Evolutionary conservation across 805 yeast genomes (phyloP).

Genomic region (Ogataea nitratoaversa): DNA sequence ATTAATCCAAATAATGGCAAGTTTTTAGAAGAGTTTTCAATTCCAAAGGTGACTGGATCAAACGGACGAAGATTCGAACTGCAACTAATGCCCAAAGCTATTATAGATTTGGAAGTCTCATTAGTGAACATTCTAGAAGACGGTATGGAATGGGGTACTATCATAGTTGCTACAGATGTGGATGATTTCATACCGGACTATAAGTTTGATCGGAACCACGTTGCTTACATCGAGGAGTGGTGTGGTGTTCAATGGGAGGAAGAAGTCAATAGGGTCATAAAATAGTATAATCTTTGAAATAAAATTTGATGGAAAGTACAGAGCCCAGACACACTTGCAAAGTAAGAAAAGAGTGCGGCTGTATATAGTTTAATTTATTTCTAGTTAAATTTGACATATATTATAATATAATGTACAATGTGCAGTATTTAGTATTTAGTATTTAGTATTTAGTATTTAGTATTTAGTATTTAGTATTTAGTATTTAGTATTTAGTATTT

Average conservation of each 20-base stretch:
- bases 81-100: conserved; percentile 92
- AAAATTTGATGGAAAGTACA: neutral
- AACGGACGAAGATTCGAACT: conserved; percentile 63
- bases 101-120: conserved; percentile 68
- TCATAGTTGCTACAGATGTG: conserved; percentile 67
- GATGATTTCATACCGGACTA: conserved; percentile 55
- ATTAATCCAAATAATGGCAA: conserved; percentile 20
- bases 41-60: conserved; percentile 43
- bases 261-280: conserved; percentile 10
- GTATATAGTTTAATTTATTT: too few relatives aligned
- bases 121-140: conserved; percentile 39
- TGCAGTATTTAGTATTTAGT: too few relatives aligned
- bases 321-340: too few relatives aligned
- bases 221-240: conserved; percentile 43
- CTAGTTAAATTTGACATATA: too few relatives aligned
- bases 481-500: too few relatives aligned
- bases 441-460: too few relatives aligned
- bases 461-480: too few relatives aligned
- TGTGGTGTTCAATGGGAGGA: conserved; percentile 28
- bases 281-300: neutral
- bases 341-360: neutral
- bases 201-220: conserved; percentile 52
- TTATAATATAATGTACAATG: too few relatives aligned
- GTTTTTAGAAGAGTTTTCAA: conserved; percentile 23
- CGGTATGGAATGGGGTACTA: conserved; percentile 99